These are phyloP conservation scores for Nemophila menziesii DNA, from an alignment of 257 asterid genomes.

Conservation along the genomic window DNA sequence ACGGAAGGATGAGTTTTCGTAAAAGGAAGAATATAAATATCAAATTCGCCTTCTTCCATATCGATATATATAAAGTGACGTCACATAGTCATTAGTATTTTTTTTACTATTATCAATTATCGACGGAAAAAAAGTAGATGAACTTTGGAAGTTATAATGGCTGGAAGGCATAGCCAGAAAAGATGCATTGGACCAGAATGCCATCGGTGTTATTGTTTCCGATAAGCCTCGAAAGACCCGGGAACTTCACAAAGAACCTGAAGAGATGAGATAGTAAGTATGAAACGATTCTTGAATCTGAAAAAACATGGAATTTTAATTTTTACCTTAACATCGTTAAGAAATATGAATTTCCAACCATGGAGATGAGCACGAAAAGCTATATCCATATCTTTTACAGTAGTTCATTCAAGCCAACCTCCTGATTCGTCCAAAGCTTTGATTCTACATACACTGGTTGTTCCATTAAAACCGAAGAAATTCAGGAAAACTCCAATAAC, in stretches of 20 bases:
- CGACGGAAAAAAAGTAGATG: neutral
- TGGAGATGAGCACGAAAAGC: constrained; percentile 61
- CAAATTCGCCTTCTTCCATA: constrained; percentile 58
- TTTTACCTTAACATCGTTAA: constrained; percentile 54
- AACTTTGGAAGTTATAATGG: constrained; percentile 50
- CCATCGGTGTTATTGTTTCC: constrained; percentile 74
- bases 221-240: constrained; percentile 56
- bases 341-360: constrained; percentile 68
- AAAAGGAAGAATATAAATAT: constrained; percentile 56
- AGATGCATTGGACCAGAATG: constrained; percentile 83
- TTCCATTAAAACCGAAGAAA: too few relatives aligned
- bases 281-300: constrained; percentile 3
- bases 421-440: constrained; percentile 62
- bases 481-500: constrained; percentile 62
- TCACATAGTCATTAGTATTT: neutral
- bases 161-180: constrained; percentile 54
- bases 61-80: constrained; percentile 31
- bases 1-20: constrained; percentile 65
- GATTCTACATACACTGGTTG: constrained; percentile 72
- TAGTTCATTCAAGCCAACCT: constrained; percentile 55
- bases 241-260: constrained; percentile 68
- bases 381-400: constrained; percentile 63
- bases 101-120: too few relatives aligned
- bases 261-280: constrained; percentile 1
- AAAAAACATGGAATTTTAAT: neutral